These are phyloP conservation scores for Lecanicillium sp. DNA, from an alignment of 2,329 filamentous ascomycete genomes.

Conservation along the genomic window DNA sequence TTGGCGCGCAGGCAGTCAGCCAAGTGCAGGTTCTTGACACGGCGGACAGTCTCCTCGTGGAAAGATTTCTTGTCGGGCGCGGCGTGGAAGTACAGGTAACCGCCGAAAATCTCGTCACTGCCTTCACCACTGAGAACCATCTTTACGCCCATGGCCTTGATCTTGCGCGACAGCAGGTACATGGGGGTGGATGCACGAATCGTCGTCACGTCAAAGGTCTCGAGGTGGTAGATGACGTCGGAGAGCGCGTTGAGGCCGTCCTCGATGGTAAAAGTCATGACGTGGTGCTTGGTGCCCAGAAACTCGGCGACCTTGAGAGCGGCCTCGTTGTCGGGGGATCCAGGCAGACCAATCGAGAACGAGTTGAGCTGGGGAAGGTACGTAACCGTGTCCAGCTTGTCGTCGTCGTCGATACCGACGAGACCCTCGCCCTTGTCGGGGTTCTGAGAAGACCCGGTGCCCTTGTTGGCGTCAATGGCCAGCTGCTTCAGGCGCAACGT, in stretches of 20 bases:
- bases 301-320: slow-evolving; percentile 92
- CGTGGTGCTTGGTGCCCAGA: slow-evolving; percentile 95
- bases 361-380: slow-evolving; percentile 95
- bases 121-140: slow-evolving; percentile 98
- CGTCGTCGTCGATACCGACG: slow-evolving; percentile 89
- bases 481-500: slow-evolving; percentile 69
- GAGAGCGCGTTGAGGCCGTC: slow-evolving; percentile 94
- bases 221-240: slow-evolving; percentile 96
- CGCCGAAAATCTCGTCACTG: slow-evolving; percentile 96
- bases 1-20: slow-evolving; percentile 97
- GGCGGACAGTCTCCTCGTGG: slow-evolving; percentile 88
- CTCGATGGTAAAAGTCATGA: slow-evolving; percentile 96
- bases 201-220: slow-evolving; percentile 96
- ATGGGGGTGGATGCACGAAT: slow-evolving; percentile 98
- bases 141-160: slow-evolving; percentile 99
- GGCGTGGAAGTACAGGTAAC: slow-evolving; percentile 97
- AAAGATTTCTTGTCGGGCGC: slow-evolving; percentile 88
- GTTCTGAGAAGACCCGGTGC: slow-evolving; percentile 43
- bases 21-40: slow-evolving; percentile 93
- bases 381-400: slow-evolving; percentile 82
- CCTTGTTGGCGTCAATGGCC: slow-evolving; percentile 44
- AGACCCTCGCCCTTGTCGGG: slow-evolving; percentile 62
- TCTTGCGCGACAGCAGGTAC: slow-evolving; percentile 96
- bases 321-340: slow-evolving; percentile 85
- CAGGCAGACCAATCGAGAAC: slow-evolving; percentile 94